Evolutionary conservation across 2,329 filamentous ascomycete species (phyloP), one percentile per base, ranked within the genome.

Genomic region (Juglanconis oblonga): DNA sequence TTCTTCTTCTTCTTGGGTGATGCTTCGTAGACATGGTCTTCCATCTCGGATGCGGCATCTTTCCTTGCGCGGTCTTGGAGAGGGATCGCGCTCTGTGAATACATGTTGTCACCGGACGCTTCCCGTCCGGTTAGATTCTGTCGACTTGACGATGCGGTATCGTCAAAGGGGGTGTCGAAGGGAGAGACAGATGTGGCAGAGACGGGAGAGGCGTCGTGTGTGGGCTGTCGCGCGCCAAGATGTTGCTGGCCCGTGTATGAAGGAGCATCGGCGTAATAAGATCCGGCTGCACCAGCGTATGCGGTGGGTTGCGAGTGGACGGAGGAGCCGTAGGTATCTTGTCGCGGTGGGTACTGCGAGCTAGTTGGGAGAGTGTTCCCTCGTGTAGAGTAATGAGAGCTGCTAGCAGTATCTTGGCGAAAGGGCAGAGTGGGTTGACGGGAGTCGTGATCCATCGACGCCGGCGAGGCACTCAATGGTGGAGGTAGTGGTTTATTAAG

Each of bases 101-200:
- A 44, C 40, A 47, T 49, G 64, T 72, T 72, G 57, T 67, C 73
- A 61, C 72, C 76, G 31, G 73, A 74, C 17, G 84, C 82, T 66
- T 88, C 84, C 64, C 81, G 81, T 56, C 82, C 72, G 73, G 76
- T 72, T 71, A 74, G 70, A 67, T 77, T 65, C 68, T 76, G 71
- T 68, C 74, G 69, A 68, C 73, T 72, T 40, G 73, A 67, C 58
- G 69, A 65, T 49, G 71, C 69, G 48, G 70, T 64, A 71, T 90
- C 87, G 72, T 89, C 86, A 71, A 89, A 89, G 58, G 87, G 84
- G 52, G 82, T 83, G 57, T 86, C 83, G 70, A 89, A 88, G 9
- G 87, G 86, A 24, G 85, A 82, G 17, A 81, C 67, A 67, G 75
- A 55, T 4, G 44, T 48, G 33, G 40, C 42, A 11, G 69, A 70